A percentile compares a stretch with the other conserved stretches of the same genome.
phyloP scores from a whole-genome alignment of 768 basidiomycete species.

The Amanita exitialis region DNA sequence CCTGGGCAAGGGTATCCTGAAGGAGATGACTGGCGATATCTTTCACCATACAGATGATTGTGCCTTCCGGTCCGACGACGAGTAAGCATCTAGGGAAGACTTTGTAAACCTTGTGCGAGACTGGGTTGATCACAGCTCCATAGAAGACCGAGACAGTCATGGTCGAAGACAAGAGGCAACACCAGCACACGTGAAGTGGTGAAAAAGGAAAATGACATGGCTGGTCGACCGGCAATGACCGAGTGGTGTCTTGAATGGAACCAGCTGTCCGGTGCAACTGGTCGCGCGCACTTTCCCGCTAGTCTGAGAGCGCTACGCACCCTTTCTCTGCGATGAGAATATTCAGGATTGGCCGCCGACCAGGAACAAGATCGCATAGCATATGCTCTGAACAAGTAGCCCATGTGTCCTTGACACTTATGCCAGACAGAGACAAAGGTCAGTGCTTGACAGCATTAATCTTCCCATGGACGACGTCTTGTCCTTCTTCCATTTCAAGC shows the following conservation, averaged over 20 bases:
- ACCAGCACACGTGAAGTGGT: not conserved
- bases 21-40: slow-evolving; percentile 40
- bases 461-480: no score
- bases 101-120: slow-evolving; percentile 28
- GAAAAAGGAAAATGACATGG: no score
- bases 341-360: not conserved
- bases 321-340: not conserved
- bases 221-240: not conserved
- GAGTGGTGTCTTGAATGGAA: not conserved
- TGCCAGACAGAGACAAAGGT: no score
- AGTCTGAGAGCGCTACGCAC: no score
- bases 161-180: not conserved
- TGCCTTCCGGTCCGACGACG: slow-evolving; percentile 32
- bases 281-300: no score
- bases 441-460: no score
- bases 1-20: slow-evolving; percentile 37
- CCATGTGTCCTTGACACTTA: not conserved
- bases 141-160: slow-evolving; percentile 26
- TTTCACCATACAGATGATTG: slow-evolving; percentile 64
- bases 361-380: not conserved
- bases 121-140: slow-evolving; percentile 49
- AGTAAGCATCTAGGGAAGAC: slow-evolving; percentile 46
- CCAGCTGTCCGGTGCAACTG: not conserved
- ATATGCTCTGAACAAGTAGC: not conserved
- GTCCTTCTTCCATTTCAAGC: no score